Evolutionary conservation across 768 basidiomycete species (phyloP), one percentile per base, ranked within the genome.

Genomic region (Agrocybe pediades): DNA sequence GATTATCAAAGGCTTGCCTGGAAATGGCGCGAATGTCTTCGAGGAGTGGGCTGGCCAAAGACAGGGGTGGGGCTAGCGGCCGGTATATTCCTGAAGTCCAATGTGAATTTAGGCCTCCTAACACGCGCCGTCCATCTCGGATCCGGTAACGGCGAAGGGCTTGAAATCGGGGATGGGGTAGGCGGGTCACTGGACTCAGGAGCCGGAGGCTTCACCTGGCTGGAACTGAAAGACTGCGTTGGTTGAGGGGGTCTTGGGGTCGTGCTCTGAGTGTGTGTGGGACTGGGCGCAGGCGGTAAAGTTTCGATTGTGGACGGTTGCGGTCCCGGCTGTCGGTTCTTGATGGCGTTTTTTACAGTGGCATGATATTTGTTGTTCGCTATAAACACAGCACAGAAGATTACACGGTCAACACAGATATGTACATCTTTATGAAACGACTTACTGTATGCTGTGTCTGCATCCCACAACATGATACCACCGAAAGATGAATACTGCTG

Each of bases 301-400:
- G 54, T 41, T 53, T 54, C 26, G 45, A 46, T n/a, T 50, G 50
- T 19, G 53, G 30, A 17, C 41, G 55, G 36, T 29, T 39, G 39
- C 30, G 40, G n/a, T 40, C 44, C 40, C 42, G 49, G 9, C 77
- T 80, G 16, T 81, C 83, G 49, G 84, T 81, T 80, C n/a, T 69
- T 68, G 43, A 88, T 73, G 23, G 80, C 76, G 53, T 79, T 76
- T 69, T 89, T 88, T 52, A 87, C 79, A 9, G 76, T 79, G 19
- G 75, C 67, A 60, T 87, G 84, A 57, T 78, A 88, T 25, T 80
- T 78, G 56, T 74, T 69, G 63, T 88, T 88, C 21, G 72, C 86
- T 81, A 51, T 40, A 49, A 46, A 56, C 47, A 42, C 11, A 43
- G n/a, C n/a, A 20, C 20, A 20, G 48, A 4, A 50, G 19, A 39